Conservation (phyloP, 257 asterid genomes). For the Plantago elongata region DNA sequence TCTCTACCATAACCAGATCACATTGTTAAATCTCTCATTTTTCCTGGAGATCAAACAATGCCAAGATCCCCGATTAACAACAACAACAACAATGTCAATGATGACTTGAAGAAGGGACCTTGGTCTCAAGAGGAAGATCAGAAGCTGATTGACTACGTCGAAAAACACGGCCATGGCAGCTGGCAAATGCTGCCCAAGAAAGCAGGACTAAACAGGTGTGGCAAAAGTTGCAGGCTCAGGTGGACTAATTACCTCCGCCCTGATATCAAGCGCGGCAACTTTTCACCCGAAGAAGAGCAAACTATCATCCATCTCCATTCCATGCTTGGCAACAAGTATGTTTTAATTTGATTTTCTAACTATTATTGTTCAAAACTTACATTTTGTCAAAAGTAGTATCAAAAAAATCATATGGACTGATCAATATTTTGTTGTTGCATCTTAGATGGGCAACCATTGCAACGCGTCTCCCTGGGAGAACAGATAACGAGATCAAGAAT, state of each 20-base stretch:
- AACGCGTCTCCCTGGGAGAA: constrained; percentile 50
- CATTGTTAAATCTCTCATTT: not conserved
- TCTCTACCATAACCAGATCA: not conserved
- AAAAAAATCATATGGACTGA: not conserved
- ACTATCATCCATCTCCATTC: constrained; percentile 38
- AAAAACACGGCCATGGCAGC: constrained; percentile 30
- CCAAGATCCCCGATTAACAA: constrained; percentile 25
- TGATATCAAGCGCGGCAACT: constrained; percentile 38
- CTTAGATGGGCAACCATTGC: constrained; percentile 69
- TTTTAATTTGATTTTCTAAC: no score
- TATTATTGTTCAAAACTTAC: not conserved
- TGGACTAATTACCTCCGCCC: constrained; percentile 49
- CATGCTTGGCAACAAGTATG: constrained; percentile 38
- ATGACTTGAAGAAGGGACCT: constrained; percentile 38
- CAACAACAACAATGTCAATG: not conserved
- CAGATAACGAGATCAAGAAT: constrained; percentile 71
- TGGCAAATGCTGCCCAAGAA: constrained; percentile 36
- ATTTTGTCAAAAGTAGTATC: not conserved
- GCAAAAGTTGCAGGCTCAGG: constrained; percentile 45
- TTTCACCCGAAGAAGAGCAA: constrained; percentile 35
- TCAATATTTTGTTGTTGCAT: not conserved
- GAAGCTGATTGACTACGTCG: constrained; percentile 21
- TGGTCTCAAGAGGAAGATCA: constrained; percentile 48
- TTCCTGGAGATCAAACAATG: constrained; percentile 19
- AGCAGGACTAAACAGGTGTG: constrained; percentile 40